Evolutionary conservation across 768 basidiomycete species (phyloP).

Genomic region (Podaxis sp.): DNA sequence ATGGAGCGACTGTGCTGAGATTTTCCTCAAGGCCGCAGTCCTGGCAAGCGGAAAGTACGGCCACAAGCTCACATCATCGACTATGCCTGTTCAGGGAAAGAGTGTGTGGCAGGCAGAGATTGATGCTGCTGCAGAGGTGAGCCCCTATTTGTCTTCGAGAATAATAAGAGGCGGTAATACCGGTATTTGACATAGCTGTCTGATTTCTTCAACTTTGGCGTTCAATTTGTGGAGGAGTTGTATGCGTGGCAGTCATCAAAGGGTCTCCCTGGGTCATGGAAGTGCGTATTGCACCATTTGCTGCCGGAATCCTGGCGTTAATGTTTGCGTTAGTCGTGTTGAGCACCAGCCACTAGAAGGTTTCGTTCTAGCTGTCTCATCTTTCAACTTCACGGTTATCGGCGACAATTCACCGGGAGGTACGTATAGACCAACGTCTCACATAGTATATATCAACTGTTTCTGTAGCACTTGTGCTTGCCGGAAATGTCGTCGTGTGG

Average conservation of each 20-base stretch:
- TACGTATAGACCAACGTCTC: slow-evolving; percentile 24
- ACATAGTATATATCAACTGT: background rate
- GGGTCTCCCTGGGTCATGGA: slow-evolving; percentile 89
- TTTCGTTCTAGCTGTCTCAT: slow-evolving; percentile 95
- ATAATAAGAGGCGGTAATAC: background rate
- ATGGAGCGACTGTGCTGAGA: slow-evolving; percentile 95
- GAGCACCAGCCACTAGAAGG: slow-evolving; percentile 97
- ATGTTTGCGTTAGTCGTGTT: slow-evolving; percentile 58
- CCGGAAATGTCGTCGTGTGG: slow-evolving; percentile 95
- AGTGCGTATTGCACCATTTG: slow-evolving; percentile 52
- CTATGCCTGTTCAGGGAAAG: slow-evolving; percentile 98
- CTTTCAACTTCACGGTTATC: slow-evolving; percentile 99
- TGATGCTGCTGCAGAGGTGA: slow-evolving; percentile 96
- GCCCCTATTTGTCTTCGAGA: slow-evolving; percentile 17
- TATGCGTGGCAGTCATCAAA: slow-evolving; percentile 84
- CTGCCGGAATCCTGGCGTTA: background rate
- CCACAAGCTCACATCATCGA: slow-evolving; percentile 92
- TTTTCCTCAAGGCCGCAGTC: slow-evolving; percentile 98
- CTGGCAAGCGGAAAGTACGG: slow-evolving; percentile 94
- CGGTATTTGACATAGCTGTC: slow-evolving; percentile 46
- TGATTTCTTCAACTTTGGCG: slow-evolving; percentile 96
- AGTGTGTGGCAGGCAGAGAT: slow-evolving; percentile 99
- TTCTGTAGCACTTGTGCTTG: slow-evolving; percentile 74
- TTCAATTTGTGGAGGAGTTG: slow-evolving; percentile 95
- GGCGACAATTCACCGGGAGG: slow-evolving; percentile 89